These are phyloP conservation scores for Penicillium occitanis DNA, from an alignment of 2,329 filamentous ascomycete genomes.

Conservation along the genomic window DNA sequence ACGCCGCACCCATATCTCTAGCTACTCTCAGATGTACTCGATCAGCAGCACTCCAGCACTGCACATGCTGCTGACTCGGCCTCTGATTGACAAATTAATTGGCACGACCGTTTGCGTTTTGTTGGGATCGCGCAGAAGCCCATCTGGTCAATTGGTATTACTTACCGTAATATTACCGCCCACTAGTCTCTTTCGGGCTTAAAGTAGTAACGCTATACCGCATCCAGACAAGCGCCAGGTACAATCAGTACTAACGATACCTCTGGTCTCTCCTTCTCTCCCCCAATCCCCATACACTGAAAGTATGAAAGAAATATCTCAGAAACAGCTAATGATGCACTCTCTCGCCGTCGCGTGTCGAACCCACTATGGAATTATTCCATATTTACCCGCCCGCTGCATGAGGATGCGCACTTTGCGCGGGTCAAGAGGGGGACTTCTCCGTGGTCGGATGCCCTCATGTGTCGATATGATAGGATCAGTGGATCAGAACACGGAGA, in stretches of 20 bases:
- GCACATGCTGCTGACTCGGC: conserved; percentile 17
- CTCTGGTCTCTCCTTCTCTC: neutral
- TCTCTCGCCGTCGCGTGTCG: conserved; percentile 8
- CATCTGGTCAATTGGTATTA: neutral
- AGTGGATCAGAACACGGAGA: neutral
- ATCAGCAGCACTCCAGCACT: neutral
- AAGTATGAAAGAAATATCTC: neutral
- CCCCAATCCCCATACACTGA: neutral
- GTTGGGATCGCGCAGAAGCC: conserved; percentile 11
- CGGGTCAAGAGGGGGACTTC: conserved; percentile 7
- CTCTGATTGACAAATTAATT: conserved; percentile 15
- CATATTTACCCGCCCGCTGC: conserved; percentile 5
- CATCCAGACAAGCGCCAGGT: conserved; percentile 6
- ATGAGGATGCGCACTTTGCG: conserved; percentile 3
- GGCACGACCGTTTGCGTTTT: conserved; percentile 5
- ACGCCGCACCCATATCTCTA: neutral
- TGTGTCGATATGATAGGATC: conserved; percentile 18
- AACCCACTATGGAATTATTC: neutral
- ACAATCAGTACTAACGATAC: neutral
- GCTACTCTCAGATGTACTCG: neutral
- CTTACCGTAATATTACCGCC: neutral
- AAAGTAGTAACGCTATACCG: neutral
- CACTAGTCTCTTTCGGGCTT: neutral
- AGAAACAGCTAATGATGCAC: conserved; percentile 6
- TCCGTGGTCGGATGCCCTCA: conserved; percentile 12